Evolutionary conservation across 768 basidiomycete species (phyloP), one percentile per base, ranked within the genome.

Genomic region (Pleurotus djamor): DNA sequence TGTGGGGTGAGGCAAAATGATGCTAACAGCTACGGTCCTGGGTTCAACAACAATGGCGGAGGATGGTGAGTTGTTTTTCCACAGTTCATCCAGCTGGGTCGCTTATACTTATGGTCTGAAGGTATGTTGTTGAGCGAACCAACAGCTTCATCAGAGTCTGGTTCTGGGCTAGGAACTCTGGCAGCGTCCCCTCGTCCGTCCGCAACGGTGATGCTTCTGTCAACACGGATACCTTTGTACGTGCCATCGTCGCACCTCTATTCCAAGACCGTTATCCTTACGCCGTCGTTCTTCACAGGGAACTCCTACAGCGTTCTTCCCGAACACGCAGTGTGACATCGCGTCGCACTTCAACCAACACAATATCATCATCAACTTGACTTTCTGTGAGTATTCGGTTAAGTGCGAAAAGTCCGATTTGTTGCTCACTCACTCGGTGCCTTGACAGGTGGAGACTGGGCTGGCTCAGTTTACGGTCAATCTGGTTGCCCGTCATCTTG

Each of bases 51-150:
- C 43, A 75, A 76, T 43, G 86, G 86, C 5, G 88, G 87, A 17
- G 87, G 87, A 61, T 87, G 82, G 83, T 87, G 68, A 41, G 76
- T 66, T 6, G 12, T n/a, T n/a, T n/a, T n/a, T n/a, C n/a, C n/a
- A n/a, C n/a, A n/a, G n/a, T n/a, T n/a, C n/a, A n/a, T n/a, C n/a
- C n/a, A n/a, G n/a, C n/a, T n/a, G n/a, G n/a, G n/a, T 36, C 48
- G 43, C 12, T 14, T 50, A 50, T 54, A 21, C 58, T 9, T 6
- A 51, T 48, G 32, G 34, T 43, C 21, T 21, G 7, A 10, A 87
- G 83, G 81, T 88, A 82, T 66, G 89, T 84, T 0, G 75, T 88
- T 52, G 87, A 89, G 67, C 80, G 88, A 41, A 83, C 83, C 0
- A 64, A 69, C 16, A 64, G 64, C 13, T 81, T 76, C 66, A 84